These are phyloP conservation scores for Saussurea involucrata DNA, from an alignment of 129 eudicot genomes.

Conservation along the genomic window DNA sequence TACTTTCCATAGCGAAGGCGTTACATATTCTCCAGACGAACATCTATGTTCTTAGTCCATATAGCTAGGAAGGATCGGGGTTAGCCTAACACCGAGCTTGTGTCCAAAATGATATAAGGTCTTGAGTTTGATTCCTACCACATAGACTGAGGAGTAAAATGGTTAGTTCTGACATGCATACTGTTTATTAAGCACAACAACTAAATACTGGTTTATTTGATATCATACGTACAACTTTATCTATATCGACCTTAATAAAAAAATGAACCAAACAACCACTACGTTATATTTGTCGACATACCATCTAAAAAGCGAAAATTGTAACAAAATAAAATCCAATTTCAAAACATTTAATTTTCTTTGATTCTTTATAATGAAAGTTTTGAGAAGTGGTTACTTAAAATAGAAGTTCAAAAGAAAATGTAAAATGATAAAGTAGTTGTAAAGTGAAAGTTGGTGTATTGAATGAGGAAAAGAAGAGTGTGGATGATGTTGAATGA, in stretches of 20 bases:
- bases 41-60: background rate
- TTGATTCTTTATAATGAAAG: background rate
- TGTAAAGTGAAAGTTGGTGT: slow-evolving; percentile 29
- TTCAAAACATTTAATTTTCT: too few relatives aligned
- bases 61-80: background rate
- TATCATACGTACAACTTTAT: too few relatives aligned
- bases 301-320: too few relatives aligned
- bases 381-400: background rate
- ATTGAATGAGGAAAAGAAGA: slow-evolving; percentile 21
- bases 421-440: background rate
- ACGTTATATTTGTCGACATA: too few relatives aligned
- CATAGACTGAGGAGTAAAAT: too few relatives aligned
- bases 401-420: background rate
- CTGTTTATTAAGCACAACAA: too few relatives aligned
- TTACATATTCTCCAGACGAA: background rate
- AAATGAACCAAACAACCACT: too few relatives aligned
- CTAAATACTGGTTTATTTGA: too few relatives aligned
- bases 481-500: slow-evolving; percentile 39
- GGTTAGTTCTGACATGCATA: too few relatives aligned
- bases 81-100: background rate
- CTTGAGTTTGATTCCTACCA: background rate
- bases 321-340: too few relatives aligned
- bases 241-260: too few relatives aligned
- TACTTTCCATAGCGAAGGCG: background rate
- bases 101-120: background rate